These are phyloP conservation scores for Metarhizium humberi DNA, from an alignment of 2,329 filamentous ascomycete species.

Conservation along the genomic window DNA sequence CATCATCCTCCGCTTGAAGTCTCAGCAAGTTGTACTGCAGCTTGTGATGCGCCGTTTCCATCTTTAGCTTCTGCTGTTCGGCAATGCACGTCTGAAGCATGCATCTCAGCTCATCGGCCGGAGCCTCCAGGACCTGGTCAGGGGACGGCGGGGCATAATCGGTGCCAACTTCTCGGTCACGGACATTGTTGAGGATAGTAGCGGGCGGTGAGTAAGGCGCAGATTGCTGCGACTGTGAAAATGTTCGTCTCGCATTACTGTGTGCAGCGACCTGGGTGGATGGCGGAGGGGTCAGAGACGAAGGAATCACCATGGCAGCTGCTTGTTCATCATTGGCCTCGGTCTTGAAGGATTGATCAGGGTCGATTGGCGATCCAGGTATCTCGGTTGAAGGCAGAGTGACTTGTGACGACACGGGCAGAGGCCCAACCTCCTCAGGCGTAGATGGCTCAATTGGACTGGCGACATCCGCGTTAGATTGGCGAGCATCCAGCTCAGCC, in stretches of 20 bases:
- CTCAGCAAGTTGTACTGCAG: conserved; percentile 78
- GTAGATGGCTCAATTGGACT: conserved; percentile 25
- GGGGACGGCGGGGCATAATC: conserved; percentile 39
- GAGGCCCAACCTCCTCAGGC: conserved; percentile 19
- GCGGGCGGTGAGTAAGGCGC: conserved; percentile 45
- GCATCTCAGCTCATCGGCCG: conserved; percentile 44
- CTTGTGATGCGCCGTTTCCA: conserved; percentile 82
- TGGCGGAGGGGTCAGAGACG: conserved; percentile 48
- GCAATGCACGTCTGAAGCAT: conserved; percentile 46
- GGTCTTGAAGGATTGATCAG: conserved; percentile 37
- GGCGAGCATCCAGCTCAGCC: conserved; percentile 22
- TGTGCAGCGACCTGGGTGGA: conserved; percentile 39
- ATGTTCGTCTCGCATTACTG: conserved; percentile 17
- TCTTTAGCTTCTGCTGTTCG: conserved; percentile 56
- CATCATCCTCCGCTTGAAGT: conserved; percentile 75
- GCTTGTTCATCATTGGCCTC: conserved; percentile 39
- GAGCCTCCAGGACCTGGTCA: conserved; percentile 42
- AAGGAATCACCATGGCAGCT: conserved; percentile 40
- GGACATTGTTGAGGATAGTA: conserved; percentile 30
- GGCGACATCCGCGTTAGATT: conserved; percentile 23
- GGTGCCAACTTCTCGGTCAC: conserved; percentile 18
- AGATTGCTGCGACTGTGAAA: conserved; percentile 35
- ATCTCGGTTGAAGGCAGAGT: conserved; percentile 50
- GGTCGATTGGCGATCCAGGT: conserved; percentile 42
- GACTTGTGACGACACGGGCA: conserved; percentile 34